These are phyloP conservation scores for Scheffersomyces lignosus DNA, from an alignment of 805 yeast species.

Conservation along the genomic window DNA sequence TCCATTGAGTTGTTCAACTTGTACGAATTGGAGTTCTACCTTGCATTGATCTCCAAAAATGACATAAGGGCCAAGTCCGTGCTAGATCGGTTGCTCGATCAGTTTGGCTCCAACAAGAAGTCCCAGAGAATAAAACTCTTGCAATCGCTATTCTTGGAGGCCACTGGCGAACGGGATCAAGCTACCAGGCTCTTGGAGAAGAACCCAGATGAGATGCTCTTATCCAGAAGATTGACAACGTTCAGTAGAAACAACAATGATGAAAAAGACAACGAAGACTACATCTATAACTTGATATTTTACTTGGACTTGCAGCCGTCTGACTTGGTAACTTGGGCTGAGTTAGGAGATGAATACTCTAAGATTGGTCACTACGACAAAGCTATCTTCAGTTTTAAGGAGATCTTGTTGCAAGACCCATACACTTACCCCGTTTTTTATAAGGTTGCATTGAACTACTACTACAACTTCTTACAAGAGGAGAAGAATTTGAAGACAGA, in stretches of 20 bases:
- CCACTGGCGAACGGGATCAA: constrained; percentile 39
- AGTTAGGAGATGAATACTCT: constrained; percentile 65
- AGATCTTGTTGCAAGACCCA: constrained; percentile 67
- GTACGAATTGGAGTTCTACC: constrained; percentile 69
- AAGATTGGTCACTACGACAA: constrained; percentile 62
- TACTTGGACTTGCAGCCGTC: constrained; percentile 66
- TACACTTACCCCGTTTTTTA: constrained; percentile 66
- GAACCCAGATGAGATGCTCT: constrained; percentile 34
- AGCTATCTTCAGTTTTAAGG: constrained; percentile 67
- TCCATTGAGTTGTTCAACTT: constrained; percentile 55
- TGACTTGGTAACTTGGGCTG: constrained; percentile 79
- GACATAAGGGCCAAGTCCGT: constrained; percentile 71
- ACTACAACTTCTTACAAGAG: constrained; percentile 29
- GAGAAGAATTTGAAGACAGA: constrained; percentile 11
- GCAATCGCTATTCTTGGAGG: constrained; percentile 57
- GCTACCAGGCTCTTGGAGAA: constrained; percentile 29
- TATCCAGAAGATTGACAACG: constrained; percentile 38
- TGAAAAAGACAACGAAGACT: constrained; percentile 33
- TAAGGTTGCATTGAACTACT: constrained; percentile 50
- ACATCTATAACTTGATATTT: constrained; percentile 53
- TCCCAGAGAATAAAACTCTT: constrained; percentile 59
- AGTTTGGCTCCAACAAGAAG: constrained; percentile 52
- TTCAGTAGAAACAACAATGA: constrained; percentile 26
- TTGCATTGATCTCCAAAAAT: constrained; percentile 57
- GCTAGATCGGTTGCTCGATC: constrained; percentile 65